These are phyloP conservation scores for Hanseniaspora valbyensis DNA, from an alignment of 805 yeast genomes.

Conservation along the genomic window DNA sequence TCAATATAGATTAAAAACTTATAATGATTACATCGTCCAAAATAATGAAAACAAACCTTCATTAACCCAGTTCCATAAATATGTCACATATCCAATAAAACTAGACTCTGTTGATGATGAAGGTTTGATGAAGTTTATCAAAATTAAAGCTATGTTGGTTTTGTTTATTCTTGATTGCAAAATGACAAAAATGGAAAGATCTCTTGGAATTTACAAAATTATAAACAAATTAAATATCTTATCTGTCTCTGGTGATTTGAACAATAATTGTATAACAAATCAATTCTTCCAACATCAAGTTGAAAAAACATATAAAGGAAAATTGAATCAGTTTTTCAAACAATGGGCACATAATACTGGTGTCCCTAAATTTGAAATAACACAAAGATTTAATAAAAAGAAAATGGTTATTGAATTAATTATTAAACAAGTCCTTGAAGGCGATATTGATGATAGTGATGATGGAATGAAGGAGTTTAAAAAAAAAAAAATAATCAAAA, in stretches of 20 bases:
- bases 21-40: constrained; percentile 55
- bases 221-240: constrained; percentile 84
- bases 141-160: constrained; percentile 75
- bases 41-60: constrained; percentile 74
- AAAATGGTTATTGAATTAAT: constrained; percentile 91
- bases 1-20: constrained; percentile 54
- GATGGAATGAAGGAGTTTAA: no score
- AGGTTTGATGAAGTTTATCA: constrained; percentile 55
- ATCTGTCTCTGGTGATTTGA: constrained; percentile 92
- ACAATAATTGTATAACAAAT: constrained; percentile 26
- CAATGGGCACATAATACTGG: constrained; percentile 92
- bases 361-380: constrained; percentile 74
- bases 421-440: constrained; percentile 76
- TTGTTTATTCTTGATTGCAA: constrained; percentile 74
- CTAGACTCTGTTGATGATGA: constrained; percentile 23
- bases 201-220: constrained; percentile 84
- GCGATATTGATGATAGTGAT: constrained; percentile 33
- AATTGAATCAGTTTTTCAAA: constrained; percentile 69
- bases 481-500: background rate
- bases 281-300: constrained; percentile 68
- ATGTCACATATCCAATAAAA: constrained; percentile 49
- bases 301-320: constrained; percentile 83
- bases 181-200: constrained; percentile 91
- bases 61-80: constrained; percentile 26
- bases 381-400: constrained; percentile 88